These are phyloP conservation scores for Podaxis sp. DNA, from an alignment of 768 basidiomycete genomes.

Conservation along the genomic window DNA sequence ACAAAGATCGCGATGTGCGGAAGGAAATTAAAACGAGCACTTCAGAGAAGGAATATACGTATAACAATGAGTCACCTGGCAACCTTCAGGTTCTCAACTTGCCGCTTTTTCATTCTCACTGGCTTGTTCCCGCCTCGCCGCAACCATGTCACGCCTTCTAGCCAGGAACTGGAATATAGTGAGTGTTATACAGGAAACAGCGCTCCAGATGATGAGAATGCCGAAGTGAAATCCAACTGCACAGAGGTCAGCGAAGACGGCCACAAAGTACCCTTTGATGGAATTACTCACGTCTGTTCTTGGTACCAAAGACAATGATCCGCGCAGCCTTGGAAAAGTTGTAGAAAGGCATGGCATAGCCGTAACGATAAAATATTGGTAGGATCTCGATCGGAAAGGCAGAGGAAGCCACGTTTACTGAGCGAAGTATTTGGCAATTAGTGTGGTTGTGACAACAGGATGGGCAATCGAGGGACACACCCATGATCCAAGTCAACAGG, in stretches of 20 bases:
- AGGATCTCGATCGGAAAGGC: constrained; percentile 52
- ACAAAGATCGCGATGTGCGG: too few relatives aligned
- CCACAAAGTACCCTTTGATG: neutral
- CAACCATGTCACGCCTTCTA: constrained; percentile 21
- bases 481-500: constrained; percentile 63
- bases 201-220: constrained; percentile 54
- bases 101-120: neutral
- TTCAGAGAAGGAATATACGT: constrained; percentile 5
- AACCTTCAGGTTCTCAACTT: neutral
- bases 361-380: constrained; percentile 55
- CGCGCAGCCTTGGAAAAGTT: constrained; percentile 55
- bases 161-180: constrained; percentile 46
- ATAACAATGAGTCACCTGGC: constrained; percentile 6
- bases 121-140: neutral
- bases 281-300: constrained; percentile 44
- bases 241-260: neutral
- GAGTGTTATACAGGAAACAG: constrained; percentile 52
- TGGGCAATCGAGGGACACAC: constrained; percentile 28
- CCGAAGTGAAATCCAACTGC: constrained; percentile 64
- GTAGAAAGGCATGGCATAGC: constrained; percentile 63
- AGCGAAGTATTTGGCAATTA: neutral
- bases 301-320: constrained; percentile 56
- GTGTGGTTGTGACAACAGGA: neutral
- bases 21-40: neutral
- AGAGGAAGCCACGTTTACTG: constrained; percentile 58